Base-by-base conservation (phyloP, 129 eudicot genomes). In the Arctium minus region DNA sequence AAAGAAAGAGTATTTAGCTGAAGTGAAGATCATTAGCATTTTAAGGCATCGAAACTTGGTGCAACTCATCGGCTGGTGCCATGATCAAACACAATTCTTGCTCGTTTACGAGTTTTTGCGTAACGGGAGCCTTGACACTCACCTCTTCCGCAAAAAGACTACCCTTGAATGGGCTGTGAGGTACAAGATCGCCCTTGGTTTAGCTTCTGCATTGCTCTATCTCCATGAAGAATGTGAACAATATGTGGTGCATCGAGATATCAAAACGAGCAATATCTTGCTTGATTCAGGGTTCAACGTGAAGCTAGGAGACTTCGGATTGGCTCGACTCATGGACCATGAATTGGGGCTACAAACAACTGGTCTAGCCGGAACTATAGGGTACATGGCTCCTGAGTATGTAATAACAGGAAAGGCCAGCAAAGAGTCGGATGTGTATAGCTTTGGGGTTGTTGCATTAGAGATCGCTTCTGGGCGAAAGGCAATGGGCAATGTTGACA, bases 221-320 rank as follows among this genome's bases (percentile, higher is more conserved):
- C 82, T 87, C 10, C 89, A 87, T 35, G 87, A 87, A 53, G 91
- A 86, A 18, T 80, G 89, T 72, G 87, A 82, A 71, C 89, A 82
- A 38, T 85, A 84, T 40, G 91, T 86, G 75, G 79, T 88, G 46
- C 91, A 88, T 62, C 81, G 89, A 62, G 91, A 88, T 65, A 82
- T 87, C 77, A 86, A 87, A 29, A 73, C 80, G 2, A 89, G 90
- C 89, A 89, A 89, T 69, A 72, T 89, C 32, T 87, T 87, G 89
- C 85, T 89, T 5, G 90, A 89, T n/a, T 85, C 86, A 1, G 86
- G 44, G 6, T 88, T 88, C 36, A 88, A 83, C 72, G 88, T 70
- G 73, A 85, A 85, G 85, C 84, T 88, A 0, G 91, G 91, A 1
- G 91, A 88, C 72, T 88, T 88, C 8, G 89, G 91, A 7, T 67